A percentile compares a stretch with the other conserved stretches of the same genome.
Conservation (phyloP, 164 flowering plant genomes). For the Chimonanthus salicifolius region DNA sequence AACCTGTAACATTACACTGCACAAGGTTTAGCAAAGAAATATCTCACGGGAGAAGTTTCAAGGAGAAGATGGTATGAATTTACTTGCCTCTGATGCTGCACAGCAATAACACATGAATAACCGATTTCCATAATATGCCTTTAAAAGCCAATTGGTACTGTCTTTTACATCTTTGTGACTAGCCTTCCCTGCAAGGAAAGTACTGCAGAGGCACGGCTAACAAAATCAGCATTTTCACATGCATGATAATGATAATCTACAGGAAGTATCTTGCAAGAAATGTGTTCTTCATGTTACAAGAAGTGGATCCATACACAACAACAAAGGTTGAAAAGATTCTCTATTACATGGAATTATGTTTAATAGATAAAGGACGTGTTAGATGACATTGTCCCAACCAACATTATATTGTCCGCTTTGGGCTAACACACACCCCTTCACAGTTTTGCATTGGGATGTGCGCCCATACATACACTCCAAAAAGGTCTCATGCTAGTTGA, state of each 20-base stretch:
- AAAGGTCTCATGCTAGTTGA: too few species aligned
- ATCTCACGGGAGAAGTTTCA: background rate
- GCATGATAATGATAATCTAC: background rate
- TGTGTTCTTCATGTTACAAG: too few species aligned
- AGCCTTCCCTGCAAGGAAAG: constrained; percentile 76
- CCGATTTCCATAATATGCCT: constrained; percentile 73
- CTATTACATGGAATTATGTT: too few species aligned
- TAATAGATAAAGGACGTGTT: too few species aligned
- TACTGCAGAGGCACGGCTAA: constrained; percentile 39
- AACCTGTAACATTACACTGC: constrained; percentile 44
- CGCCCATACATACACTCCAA: too few species aligned
- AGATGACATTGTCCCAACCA: too few species aligned
- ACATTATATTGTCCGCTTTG: too few species aligned
- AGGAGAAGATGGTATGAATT: background rate
- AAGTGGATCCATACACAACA: too few species aligned
- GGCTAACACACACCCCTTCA: too few species aligned
- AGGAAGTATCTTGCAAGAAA: too few species aligned
- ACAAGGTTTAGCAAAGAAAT: constrained; percentile 1
- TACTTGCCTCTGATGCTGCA: constrained; percentile 79
- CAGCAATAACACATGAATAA: constrained; percentile 91
- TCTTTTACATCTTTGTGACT: constrained; percentile 98
- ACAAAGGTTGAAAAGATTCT: too few species aligned
- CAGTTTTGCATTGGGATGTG: too few species aligned
- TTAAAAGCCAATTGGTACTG: constrained; percentile 87
- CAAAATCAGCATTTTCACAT: background rate